A percentile compares a stretch with the other conserved stretches of the same genome.
phyloP scores from a whole-genome alignment of 2,329 filamentous ascomycete species.

The Colletotrichum sp. region DNA sequence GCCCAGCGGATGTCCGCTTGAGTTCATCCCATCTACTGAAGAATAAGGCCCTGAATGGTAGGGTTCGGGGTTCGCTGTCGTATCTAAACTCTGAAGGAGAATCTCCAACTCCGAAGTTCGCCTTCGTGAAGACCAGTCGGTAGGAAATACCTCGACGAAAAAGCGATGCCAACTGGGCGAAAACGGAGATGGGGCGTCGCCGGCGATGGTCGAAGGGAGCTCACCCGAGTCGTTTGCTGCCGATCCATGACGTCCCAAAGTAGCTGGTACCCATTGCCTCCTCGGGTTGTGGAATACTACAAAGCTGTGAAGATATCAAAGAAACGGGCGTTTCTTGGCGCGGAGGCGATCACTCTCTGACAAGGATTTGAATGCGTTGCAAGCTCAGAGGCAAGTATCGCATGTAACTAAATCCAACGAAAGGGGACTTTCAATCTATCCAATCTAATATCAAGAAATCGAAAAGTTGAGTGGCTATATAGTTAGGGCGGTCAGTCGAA shows the following conservation, averaged over 20 bases:
- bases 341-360: not conserved
- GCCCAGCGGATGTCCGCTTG: not conserved
- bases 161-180: not conserved
- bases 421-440: not conserved
- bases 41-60: not conserved
- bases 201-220: not conserved
- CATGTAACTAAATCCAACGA: not conserved
- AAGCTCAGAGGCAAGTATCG: not conserved
- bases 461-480: not conserved
- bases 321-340: not conserved
- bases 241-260: not conserved
- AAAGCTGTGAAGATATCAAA: not conserved
- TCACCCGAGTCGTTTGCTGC: not conserved
- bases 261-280: not conserved
- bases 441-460: not conserved
- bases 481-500: not conserved
- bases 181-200: not conserved
- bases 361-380: not conserved
- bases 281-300: not conserved
- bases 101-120: not conserved
- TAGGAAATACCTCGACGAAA: not conserved
- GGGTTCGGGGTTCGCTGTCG: not conserved
- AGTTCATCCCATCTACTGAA: not conserved
- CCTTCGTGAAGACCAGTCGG: not conserved
- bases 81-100: not conserved